Base-by-base conservation (phyloP, 345 rosid species). In the Ceriops tagal region DNA sequence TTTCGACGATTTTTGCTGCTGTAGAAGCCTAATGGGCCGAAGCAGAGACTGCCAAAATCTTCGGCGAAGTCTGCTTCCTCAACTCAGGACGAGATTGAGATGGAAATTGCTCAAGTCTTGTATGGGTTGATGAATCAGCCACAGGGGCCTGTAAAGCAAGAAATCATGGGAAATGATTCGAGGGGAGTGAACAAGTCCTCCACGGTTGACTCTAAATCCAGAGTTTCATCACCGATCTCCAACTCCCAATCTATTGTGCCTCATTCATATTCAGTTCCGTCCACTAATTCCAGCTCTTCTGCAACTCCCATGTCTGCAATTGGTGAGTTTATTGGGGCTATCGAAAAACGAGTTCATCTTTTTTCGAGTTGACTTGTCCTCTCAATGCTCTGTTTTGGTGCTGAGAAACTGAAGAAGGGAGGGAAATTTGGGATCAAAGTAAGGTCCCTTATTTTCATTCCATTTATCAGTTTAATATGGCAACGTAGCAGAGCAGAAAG, bases 21-120 rank as follows among this genome's bases (percentile, higher is more conserved):
- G 73, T 71, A 88, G 91, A 87, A 90, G 90, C 77, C 89, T 9
- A 86, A 76, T 37, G 98, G 98, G 34, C 75, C 84, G 6, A 95
- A 95, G 78, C 96, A 81, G 62, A 84, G 86, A 72, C 85, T 89
- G 22, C 97, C 98, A 0, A 95, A 89, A 70, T 85, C 96, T 18
- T 82, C 90, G 1, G 71, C 91, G 30, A 88, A 87, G 76, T 69
- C 89, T 6, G 49, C 84, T 1, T 84, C 93, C n/a, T 83, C 96
- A 18, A 87, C 85, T 53, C 99, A 92, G 66, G 99, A 96, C 43
- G 98, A 96, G 81, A 90, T 92, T 75, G 99, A 96, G 88, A 87
- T 96, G 74, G 99, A 96, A 89, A 92, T 96, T 34, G 99, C 99
- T 0, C 96, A 96, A 75, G 99, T 96, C 21, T 75, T 96, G 46